Conservation (phyloP, 2,329 filamentous ascomycete species). For the Grosmannia serpens region DNA sequence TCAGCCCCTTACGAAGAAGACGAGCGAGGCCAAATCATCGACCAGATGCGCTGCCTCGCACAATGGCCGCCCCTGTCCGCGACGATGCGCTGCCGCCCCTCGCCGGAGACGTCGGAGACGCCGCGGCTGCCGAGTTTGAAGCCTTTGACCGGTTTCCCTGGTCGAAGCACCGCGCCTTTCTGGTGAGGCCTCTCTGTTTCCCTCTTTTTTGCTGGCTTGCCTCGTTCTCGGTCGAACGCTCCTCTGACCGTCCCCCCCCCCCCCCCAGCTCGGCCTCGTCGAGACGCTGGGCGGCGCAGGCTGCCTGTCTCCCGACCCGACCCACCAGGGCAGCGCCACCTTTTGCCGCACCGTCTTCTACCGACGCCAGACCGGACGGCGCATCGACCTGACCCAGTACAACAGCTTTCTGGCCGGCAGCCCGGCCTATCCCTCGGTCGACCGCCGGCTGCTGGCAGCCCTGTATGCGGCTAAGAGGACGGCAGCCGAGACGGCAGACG, state of each 20-base stretch:
- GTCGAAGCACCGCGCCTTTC: constrained; percentile 12
- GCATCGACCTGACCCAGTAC: constrained; percentile 14
- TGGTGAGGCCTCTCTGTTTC: constrained; percentile 3
- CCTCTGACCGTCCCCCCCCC: neutral
- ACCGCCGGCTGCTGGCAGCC: constrained; percentile 11
- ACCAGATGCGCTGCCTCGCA: neutral
- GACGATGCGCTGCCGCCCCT: neutral
- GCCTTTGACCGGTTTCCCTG: constrained; percentile 14
- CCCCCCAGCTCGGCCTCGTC: constrained; percentile 12
- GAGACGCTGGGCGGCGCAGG: constrained; percentile 14
- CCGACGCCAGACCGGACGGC: constrained; percentile 10
- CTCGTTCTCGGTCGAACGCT: too few species aligned
- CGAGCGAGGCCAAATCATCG: neutral
- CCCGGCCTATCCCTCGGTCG: constrained; percentile 10
- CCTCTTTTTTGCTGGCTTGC: neutral
- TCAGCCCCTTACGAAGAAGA: neutral
- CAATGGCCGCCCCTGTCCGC: neutral
- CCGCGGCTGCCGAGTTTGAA: constrained; percentile 7
- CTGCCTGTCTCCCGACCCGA: constrained; percentile 10
- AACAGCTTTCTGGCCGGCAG: constrained; percentile 6
- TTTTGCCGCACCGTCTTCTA: constrained; percentile 16
- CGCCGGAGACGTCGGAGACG: neutral
- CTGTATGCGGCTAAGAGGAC: constrained; percentile 18
- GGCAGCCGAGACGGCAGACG: neutral
- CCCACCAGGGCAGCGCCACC: constrained; percentile 12